These are phyloP conservation scores for Paracoccidioides brasiliensis DNA, from an alignment of 2,329 filamentous ascomycete species.

Conservation along the genomic window DNA sequence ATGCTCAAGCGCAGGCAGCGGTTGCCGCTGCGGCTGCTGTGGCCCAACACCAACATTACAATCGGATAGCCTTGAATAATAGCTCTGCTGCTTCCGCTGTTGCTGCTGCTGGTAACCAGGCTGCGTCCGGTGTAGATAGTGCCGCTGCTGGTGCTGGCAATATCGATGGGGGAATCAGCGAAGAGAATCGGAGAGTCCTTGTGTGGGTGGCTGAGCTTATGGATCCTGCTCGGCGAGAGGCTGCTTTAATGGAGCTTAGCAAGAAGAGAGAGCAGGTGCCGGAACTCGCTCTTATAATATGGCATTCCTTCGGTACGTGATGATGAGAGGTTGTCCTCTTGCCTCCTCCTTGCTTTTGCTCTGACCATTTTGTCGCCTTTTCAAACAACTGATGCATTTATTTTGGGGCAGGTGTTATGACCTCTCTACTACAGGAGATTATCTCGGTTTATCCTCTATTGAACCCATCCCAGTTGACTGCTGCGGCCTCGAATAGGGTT, in stretches of 20 bases:
- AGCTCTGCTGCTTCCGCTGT: slow-evolving; percentile 30
- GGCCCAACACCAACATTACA: slow-evolving; percentile 48
- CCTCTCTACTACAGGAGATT: slow-evolving; percentile 90
- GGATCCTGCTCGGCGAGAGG: slow-evolving; percentile 75
- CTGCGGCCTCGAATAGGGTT: slow-evolving; percentile 91
- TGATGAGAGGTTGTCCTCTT: not conserved
- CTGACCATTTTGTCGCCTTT: not conserved
- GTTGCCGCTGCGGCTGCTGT: slow-evolving; percentile 25
- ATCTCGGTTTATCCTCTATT: slow-evolving; percentile 96
- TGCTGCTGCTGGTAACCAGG: slow-evolving; percentile 21
- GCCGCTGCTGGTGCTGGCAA: slow-evolving; percentile 32
- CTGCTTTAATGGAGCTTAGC: slow-evolving; percentile 84
- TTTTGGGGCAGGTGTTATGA: slow-evolving; percentile 70
- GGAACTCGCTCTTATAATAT: slow-evolving; percentile 86
- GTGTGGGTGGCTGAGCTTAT: slow-evolving; percentile 85
- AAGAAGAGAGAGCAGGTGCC: slow-evolving; percentile 98
- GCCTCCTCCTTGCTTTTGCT: not conserved
- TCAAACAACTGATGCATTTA: slow-evolving; percentile 1
- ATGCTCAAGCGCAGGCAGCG: slow-evolving; percentile 39
- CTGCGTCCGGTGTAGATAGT: slow-evolving; percentile 13
- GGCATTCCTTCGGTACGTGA: slow-evolving; percentile 88
- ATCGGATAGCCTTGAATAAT: slow-evolving; percentile 56
- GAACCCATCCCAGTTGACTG: slow-evolving; percentile 92
- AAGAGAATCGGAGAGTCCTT: slow-evolving; percentile 87
- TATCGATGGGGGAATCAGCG: slow-evolving; percentile 58